phyloP scores from a whole-genome alignment of 441 rosid species.

The Populus trichocarpa region DNA sequence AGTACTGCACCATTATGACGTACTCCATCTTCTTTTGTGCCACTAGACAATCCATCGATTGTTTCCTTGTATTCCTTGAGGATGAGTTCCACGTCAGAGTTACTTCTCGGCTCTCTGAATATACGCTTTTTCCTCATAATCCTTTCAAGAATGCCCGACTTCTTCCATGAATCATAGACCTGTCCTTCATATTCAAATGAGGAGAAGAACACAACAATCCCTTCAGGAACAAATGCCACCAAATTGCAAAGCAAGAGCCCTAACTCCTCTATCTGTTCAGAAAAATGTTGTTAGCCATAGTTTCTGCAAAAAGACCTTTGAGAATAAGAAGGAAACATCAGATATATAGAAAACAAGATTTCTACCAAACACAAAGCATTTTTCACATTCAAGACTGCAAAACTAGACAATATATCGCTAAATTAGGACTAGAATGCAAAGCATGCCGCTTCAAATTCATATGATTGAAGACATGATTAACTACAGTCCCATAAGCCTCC shows the following conservation, averaged over 20 bases:
- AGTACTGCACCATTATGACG: conserved; percentile 71
- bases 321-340: not conserved
- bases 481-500: not conserved
- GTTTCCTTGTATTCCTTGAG: conserved; percentile 80
- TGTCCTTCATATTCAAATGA: conserved; percentile 84
- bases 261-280: conserved; percentile 72
- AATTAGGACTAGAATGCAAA: not conserved
- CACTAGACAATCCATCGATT: conserved; percentile 35
- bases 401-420: not conserved
- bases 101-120: conserved; percentile 88
- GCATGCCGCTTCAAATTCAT: not conserved
- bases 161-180: conserved; percentile 79
- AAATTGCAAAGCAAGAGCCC: conserved; percentile 88
- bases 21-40: conserved; percentile 23
- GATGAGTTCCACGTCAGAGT: conserved; percentile 62
- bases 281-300: conserved; percentile 1
- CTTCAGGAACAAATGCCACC: conserved; percentile 79
- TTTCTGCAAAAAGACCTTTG: not conserved
- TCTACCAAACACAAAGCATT: not conserved
- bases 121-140: conserved; percentile 69
- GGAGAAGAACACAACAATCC: conserved; percentile 91
- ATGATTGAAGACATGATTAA: not conserved
- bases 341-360: not conserved
- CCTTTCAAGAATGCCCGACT: conserved; percentile 74
- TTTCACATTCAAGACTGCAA: not conserved